Percentiles rank a stretch among this genome's conserved stretches.
These are phyloP conservation scores for Lactarius trivialis DNA, from an alignment of 768 basidiomycete species.

Conservation along the genomic window DNA sequence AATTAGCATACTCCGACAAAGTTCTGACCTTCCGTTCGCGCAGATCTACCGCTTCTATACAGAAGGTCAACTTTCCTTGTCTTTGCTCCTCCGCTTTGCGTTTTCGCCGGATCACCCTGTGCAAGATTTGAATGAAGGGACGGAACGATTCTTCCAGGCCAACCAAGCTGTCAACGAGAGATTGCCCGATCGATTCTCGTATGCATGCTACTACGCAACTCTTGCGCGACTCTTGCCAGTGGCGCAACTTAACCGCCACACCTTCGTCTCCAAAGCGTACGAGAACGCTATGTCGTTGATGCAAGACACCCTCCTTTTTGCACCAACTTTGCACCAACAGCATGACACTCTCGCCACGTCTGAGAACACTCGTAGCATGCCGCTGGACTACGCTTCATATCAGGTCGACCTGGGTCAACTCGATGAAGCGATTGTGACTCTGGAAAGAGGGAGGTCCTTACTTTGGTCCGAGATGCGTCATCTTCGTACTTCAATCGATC, in stretches of 20 bases:
- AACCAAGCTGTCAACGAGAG: neutral
- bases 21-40: neutral
- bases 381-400: neutral
- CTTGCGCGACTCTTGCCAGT: too few relatives aligned
- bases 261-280: neutral
- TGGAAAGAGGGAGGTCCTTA: constrained; percentile 13
- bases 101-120: neutral
- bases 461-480: constrained; percentile 14
- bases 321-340: neutral
- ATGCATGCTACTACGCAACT: neutral
- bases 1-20: neutral
- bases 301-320: neutral
- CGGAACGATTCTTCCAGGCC: neutral
- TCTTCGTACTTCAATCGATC: neutral
- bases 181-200: neutral
- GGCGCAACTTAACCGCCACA: neutral
- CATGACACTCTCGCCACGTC: neutral
- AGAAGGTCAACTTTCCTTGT: too few relatives aligned
- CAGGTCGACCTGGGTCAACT: neutral
- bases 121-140: neutral
- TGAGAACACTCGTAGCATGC: neutral
- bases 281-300: neutral
- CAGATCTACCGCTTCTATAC: neutral
- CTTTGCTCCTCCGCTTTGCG: neutral
- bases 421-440: neutral